Percentiles rank a stretch among this genome's conserved stretches.
phyloP scores from a whole-genome alignment of 1,284 basidiomycete genomes.

The Trichosporon sp. region DNA sequence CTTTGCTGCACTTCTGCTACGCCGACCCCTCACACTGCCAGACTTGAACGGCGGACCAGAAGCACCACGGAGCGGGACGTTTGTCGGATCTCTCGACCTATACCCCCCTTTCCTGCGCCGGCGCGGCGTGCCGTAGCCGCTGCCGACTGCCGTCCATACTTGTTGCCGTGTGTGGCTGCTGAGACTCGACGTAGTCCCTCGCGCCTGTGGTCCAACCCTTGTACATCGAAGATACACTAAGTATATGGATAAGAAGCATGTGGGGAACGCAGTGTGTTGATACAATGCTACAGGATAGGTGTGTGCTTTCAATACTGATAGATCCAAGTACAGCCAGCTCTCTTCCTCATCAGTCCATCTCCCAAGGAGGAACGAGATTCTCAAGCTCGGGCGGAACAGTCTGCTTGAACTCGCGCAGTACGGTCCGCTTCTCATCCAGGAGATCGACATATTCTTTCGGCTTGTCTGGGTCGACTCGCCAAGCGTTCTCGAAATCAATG shows the following conservation, averaged over 20 bases:
- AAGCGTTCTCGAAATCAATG: conserved; percentile 4
- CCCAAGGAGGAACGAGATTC: conserved; percentile 8
- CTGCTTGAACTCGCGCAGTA: conserved; percentile 7
- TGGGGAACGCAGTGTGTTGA: too few species aligned
- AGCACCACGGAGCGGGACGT: neutral
- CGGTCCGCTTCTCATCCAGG: conserved; percentile 4
- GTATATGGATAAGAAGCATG: too few species aligned
- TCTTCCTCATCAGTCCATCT: neutral
- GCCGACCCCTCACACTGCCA: too few species aligned
- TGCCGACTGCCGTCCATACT: neutral
- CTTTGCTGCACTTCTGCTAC: neutral
- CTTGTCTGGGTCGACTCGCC: conserved; percentile 1
- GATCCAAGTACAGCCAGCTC: neutral
- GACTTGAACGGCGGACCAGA: too few species aligned
- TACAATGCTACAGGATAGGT: too few species aligned
- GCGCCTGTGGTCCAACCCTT: too few species aligned
- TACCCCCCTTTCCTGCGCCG: too few species aligned
- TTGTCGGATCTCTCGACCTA: neutral
- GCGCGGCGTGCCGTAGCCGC: neutral
- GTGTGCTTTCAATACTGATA: too few species aligned
- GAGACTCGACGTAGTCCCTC: too few species aligned
- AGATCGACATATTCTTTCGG: conserved; percentile 2
- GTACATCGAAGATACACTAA: too few species aligned
- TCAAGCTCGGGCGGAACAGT: neutral
- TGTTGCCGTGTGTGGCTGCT: too few species aligned